A percentile compares a stretch with the other conserved stretches of the same genome.
These are phyloP conservation scores for Zygosaccharomyces pseudobailii DNA, from an alignment of 1,139 yeast genomes.

Conservation along the genomic window DNA sequence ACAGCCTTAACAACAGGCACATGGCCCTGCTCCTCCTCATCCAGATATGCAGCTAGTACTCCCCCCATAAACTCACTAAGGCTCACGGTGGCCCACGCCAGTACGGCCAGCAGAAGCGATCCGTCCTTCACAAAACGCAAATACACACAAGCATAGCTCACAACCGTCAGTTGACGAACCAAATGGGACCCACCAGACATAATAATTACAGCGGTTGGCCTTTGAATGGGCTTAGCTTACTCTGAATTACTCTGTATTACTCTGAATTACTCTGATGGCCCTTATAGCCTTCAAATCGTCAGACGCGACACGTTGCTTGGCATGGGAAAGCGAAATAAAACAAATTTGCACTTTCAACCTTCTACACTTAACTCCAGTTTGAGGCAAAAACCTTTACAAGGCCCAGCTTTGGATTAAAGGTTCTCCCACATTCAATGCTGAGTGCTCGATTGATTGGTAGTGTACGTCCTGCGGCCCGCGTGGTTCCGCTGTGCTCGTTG, in stretches of 20 bases:
- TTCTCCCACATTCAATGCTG: background rate
- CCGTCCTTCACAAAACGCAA: constrained; percentile 14
- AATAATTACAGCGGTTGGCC: background rate
- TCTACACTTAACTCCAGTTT: background rate
- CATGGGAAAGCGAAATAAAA: constrained; percentile 2
- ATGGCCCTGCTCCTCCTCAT: constrained; percentile 10
- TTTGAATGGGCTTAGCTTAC: background rate
- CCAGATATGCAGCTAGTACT: constrained; percentile 7
- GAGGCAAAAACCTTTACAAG: background rate
- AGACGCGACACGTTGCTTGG: background rate
- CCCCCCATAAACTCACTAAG: constrained; percentile 10
- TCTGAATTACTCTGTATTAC: background rate
- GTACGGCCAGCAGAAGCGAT: constrained; percentile 11
- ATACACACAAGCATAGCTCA: constrained; percentile 11
- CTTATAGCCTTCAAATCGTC: background rate
- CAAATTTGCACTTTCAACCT: background rate
- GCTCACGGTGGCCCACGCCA: constrained; percentile 8
- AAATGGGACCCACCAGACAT: background rate
- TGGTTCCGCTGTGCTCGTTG: constrained; percentile 1
- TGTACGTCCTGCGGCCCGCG: constrained; percentile 3
- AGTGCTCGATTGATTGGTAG: constrained; percentile 1
- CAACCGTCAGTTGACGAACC: constrained; percentile 5
- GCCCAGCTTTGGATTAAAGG: background rate
- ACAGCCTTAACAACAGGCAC: constrained; percentile 11
- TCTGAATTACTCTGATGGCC: background rate